These are phyloP conservation scores for Hypoxylon rickii DNA, from an alignment of 495 filamentous ascomycete species.

Conservation along the genomic window DNA sequence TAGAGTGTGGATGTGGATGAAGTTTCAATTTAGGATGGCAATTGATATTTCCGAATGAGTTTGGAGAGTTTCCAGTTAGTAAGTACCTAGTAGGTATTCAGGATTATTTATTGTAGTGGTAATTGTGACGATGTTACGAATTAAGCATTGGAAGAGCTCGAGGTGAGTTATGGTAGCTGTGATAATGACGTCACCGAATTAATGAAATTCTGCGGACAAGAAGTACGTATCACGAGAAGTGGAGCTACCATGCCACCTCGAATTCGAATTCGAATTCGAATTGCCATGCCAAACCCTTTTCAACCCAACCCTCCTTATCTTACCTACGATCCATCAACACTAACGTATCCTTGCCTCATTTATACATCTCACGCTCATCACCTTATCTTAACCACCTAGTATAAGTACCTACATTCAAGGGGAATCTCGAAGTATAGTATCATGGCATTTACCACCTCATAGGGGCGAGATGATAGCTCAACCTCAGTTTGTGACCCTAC, in stretches of 20 bases:
- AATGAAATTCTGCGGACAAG: no score
- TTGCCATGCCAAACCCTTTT: no score
- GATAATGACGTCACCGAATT: conserved; percentile 30
- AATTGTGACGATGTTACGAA: conserved; percentile 2
- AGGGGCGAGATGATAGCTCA: no score
- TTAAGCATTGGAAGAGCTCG: neutral
- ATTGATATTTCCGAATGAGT: neutral
- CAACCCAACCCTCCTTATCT: no score
- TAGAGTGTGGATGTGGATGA: neutral
- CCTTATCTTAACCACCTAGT: no score
- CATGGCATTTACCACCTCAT: no score
- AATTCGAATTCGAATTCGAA: no score
- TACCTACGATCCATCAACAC: neutral
- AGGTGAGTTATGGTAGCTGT: conserved; percentile 10
- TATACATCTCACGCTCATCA: neutral
- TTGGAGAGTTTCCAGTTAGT: neutral
- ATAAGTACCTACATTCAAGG: no score
- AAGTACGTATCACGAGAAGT: no score
- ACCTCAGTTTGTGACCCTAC: no score
- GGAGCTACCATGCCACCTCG: no score
- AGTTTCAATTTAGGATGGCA: neutral
- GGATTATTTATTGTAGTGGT: neutral
- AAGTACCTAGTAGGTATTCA: neutral
- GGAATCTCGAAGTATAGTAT: no score
- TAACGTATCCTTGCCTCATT: neutral